Percentiles rank a stretch among this genome's conserved stretches.
These are phyloP conservation scores for Ulota crispa DNA, from an alignment of 225 moss, liverwort and hornwort genomes.

Conservation along the genomic window DNA sequence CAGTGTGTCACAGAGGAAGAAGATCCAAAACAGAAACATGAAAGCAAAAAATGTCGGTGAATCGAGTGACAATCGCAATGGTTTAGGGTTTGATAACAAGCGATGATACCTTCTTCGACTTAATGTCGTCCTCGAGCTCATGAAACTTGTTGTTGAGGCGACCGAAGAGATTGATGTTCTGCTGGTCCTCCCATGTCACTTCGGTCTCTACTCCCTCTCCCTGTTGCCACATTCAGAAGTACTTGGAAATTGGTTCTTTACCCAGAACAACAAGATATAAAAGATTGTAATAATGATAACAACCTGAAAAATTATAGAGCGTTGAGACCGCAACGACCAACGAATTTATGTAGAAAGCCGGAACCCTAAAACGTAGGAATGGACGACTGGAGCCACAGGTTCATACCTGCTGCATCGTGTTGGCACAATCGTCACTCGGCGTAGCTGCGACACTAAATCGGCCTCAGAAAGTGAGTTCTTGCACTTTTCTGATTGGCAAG, in stretches of 20 bases:
- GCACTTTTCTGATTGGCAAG: not conserved
- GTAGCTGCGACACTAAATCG: not conserved
- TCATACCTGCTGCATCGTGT: constrained; percentile 46
- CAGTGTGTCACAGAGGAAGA: not conserved
- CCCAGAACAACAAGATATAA: not conserved
- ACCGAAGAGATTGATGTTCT: constrained; percentile 92
- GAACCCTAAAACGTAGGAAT: not conserved
- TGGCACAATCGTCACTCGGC: not conserved
- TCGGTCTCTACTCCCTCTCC: constrained; percentile 88
- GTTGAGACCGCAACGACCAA: not conserved
- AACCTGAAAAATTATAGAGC: not conserved
- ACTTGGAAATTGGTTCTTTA: not conserved
- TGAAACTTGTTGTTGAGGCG: constrained; percentile 97
- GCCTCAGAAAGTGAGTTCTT: not conserved
- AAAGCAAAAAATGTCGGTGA: no score
- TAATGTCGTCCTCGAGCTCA: constrained; percentile 94
- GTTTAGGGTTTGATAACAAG: constrained; percentile 10
- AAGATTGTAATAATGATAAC: not conserved
- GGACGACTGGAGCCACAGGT: not conserved
- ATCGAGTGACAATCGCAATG: no score
- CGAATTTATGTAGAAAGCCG: not conserved
- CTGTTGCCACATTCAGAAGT: constrained; percentile 36
- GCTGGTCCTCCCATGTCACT: constrained; percentile 99
- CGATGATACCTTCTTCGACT: constrained; percentile 76
- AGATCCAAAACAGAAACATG: not conserved